Percentiles rank a stretch among this genome's conserved stretches.
Conservation (phyloP, 805 yeast species). For the Helenozyma rhizophorensis region DNA sequence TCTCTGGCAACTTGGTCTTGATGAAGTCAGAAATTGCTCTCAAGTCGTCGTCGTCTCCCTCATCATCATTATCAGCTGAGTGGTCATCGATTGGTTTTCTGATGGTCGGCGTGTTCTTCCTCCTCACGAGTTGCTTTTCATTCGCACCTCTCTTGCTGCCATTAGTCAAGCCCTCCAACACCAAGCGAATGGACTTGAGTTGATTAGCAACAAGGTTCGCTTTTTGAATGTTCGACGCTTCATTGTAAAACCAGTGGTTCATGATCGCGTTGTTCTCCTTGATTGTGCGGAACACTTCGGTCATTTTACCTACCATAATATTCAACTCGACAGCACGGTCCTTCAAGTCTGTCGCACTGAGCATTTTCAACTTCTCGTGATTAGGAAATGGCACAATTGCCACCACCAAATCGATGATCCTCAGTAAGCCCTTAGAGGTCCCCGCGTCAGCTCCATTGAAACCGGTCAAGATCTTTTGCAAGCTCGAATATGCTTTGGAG, state of each 20-base stretch:
- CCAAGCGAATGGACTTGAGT: slow-evolving; percentile 45
- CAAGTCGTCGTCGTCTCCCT: slow-evolving; percentile 43
- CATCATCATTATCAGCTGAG: slow-evolving; percentile 35
- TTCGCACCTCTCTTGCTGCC: slow-evolving; percentile 7
- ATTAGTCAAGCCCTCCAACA: slow-evolving; percentile 44
- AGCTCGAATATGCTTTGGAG: slow-evolving; percentile 38
- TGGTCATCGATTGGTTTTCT: slow-evolving; percentile 9
- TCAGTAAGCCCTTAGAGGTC: slow-evolving; percentile 16
- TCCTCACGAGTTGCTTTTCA: slow-evolving; percentile 2
- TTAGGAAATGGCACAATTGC: slow-evolving; percentile 50
- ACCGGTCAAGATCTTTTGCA: slow-evolving; percentile 25
- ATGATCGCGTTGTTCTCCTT: slow-evolving; percentile 29
- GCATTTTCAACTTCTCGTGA: slow-evolving; percentile 36
- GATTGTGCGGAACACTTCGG: slow-evolving; percentile 33
- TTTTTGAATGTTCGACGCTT: slow-evolving; percentile 48
- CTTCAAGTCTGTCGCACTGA: slow-evolving; percentile 26
- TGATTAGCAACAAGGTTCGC: slow-evolving; percentile 54
- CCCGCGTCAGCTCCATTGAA: slow-evolving; percentile 1
- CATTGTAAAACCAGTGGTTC: slow-evolving; percentile 45
- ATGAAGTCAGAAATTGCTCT: slow-evolving; percentile 34
- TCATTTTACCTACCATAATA: slow-evolving; percentile 30
- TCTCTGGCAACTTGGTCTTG: slow-evolving; percentile 31
- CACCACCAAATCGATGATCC: slow-evolving; percentile 42
- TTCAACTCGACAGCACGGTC: slow-evolving; percentile 32
- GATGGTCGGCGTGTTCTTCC: neutral